Conservation (phyloP, 2,329 filamentous ascomycete species). For the Calonectria ilicicola region DNA sequence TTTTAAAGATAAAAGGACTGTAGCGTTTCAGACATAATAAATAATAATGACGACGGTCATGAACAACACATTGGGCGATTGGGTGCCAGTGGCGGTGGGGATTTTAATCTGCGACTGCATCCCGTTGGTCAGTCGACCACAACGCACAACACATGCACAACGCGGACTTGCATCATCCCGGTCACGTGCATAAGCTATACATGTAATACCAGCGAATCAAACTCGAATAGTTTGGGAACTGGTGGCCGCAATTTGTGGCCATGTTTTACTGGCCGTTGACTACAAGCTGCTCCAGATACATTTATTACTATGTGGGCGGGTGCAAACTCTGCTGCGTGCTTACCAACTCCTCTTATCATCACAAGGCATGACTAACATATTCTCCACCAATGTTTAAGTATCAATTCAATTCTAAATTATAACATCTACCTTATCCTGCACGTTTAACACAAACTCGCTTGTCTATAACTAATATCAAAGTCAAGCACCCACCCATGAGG, state of each 20-base stretch:
- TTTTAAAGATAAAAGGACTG: neutral
- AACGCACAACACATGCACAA: neutral
- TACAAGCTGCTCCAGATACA: too few relatives aligned
- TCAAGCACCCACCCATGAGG: too few relatives aligned
- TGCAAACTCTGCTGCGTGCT: neutral
- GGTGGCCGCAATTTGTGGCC: neutral
- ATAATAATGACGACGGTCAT: neutral
- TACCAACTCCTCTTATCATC: neutral
- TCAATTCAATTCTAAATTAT: too few relatives aligned
- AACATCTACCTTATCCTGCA: too few relatives aligned
- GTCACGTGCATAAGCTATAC: neutral
- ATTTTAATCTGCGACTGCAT: neutral
- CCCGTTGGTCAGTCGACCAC: neutral
- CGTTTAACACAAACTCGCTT: too few relatives aligned
- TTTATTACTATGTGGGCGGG: neutral
- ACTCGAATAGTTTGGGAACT: neutral
- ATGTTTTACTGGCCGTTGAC: too few relatives aligned
- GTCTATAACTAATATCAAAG: too few relatives aligned
- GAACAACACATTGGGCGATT: neutral
- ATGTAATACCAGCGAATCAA: neutral
- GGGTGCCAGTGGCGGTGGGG: slow-evolving; percentile 3
- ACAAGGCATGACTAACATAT: too few relatives aligned
- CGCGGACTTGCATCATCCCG: neutral
- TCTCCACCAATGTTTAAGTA: too few relatives aligned
- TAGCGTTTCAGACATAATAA: neutral